Conservation (phyloP, 2,329 filamentous ascomycete genomes). For the Botrytis porri region DNA sequence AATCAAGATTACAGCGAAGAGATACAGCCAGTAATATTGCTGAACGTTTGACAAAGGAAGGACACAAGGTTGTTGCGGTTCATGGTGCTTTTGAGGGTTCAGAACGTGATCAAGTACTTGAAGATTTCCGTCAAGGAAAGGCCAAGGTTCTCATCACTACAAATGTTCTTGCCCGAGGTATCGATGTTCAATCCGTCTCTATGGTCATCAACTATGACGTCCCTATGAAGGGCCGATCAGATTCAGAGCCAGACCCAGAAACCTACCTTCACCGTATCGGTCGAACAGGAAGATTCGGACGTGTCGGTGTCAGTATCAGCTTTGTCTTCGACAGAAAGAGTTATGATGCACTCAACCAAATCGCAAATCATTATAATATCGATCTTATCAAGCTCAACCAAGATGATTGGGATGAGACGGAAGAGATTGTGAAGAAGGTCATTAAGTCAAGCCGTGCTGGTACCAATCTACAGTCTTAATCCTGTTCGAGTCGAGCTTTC, state of each 20-base stretch:
- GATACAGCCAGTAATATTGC: constrained; percentile 84
- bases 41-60: constrained; percentile 79
- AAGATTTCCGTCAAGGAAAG: constrained; percentile 79
- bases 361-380: constrained; percentile 76
- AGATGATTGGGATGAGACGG: constrained; percentile 86
- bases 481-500: neutral
- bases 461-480: constrained; percentile 43
- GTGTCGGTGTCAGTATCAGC: constrained; percentile 91
- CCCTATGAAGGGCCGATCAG: constrained; percentile 70
- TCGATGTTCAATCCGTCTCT: constrained; percentile 88
- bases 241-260: constrained; percentile 83
- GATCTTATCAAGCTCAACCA: constrained; percentile 79
- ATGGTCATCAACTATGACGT: constrained; percentile 99
- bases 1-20: constrained; percentile 60
- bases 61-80: constrained; percentile 86
- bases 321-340: constrained; percentile 87
- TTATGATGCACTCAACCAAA: constrained; percentile 75
- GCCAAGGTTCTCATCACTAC: constrained; percentile 98
- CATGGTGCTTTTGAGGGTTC: constrained; percentile 83
- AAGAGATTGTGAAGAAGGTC: constrained; percentile 75
- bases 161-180: constrained; percentile 92
- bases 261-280: constrained; percentile 98
- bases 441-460: constrained; percentile 69
- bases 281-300: constrained; percentile 92
- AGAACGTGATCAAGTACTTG: constrained; percentile 79